phyloP scores from a whole-genome alignment of 805 yeast species.

The Jamesozyma piceae region DNA sequence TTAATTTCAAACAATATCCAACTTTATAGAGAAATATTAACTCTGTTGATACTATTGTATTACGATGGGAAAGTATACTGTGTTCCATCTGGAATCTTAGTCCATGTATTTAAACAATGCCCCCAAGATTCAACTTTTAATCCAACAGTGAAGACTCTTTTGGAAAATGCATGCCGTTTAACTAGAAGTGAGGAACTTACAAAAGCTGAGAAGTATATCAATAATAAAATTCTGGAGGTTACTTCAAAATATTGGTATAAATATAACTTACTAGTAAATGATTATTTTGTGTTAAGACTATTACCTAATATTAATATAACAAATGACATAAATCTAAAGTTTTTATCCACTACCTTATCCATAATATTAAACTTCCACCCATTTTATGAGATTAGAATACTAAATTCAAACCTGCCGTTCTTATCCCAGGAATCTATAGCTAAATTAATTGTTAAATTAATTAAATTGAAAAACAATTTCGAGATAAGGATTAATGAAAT shows the following conservation, averaged over 20 bases:
- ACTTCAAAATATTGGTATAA: conserved; percentile 15
- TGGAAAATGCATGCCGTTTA: background rate
- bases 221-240: background rate
- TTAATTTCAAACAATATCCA: background rate
- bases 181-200: background rate
- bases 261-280: conserved; percentile 4
- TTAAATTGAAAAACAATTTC: background rate
- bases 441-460: background rate
- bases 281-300: conserved; percentile 1
- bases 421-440: background rate
- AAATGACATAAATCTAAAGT: background rate
- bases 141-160: background rate
- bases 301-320: background rate
- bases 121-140: background rate
- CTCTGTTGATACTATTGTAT: conserved; percentile 7
- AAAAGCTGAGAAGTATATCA: background rate
- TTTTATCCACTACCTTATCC: background rate
- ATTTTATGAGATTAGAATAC: conserved; percentile 4
- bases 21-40: conserved; percentile 5
- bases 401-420: background rate
- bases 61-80: conserved; percentile 3
- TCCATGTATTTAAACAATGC: conserved; percentile 3
- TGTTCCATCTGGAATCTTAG: conserved; percentile 2
- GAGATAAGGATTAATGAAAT: background rate
- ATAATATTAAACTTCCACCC: conserved; percentile 6